These are phyloP conservation scores for Clarireedia paspali DNA, from an alignment of 2,329 filamentous ascomycete species.

Conservation along the genomic window DNA sequence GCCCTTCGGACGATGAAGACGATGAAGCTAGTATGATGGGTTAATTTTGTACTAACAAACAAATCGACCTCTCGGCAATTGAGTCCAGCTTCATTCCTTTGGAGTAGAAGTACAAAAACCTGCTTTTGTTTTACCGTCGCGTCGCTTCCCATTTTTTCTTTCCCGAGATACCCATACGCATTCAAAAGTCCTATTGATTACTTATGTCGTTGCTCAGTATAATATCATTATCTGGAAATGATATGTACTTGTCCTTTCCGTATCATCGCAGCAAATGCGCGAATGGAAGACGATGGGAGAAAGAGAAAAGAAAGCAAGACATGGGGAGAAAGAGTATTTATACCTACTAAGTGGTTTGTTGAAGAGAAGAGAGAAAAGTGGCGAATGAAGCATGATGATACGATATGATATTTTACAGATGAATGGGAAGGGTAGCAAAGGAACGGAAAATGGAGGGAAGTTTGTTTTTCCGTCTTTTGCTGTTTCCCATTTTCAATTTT, in stretches of 20 bases:
- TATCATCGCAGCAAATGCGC: no score
- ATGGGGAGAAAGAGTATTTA: not conserved
- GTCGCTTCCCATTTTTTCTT: no score
- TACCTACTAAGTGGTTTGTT: not conserved
- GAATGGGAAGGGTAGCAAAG: not conserved
- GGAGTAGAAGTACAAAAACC: no score
- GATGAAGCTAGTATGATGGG: slow-evolving; percentile 50
- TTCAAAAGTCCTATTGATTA: no score
- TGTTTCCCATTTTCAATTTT: no score
- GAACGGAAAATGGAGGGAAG: not conserved
- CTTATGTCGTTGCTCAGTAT: no score
- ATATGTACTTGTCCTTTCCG: no score
- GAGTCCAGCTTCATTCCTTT: not conserved
- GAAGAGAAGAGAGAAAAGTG: not conserved
- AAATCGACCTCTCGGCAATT: slow-evolving; percentile 1
- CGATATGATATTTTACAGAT: slow-evolving; percentile 1
- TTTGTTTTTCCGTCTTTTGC: no score
- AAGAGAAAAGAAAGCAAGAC: not conserved
- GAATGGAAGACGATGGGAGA: no score
- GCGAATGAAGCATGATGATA: slow-evolving; percentile 5
- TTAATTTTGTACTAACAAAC: slow-evolving; percentile 1
- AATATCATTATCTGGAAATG: no score
- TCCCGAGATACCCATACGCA: no score
- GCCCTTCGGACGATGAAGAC: slow-evolving; percentile 29
- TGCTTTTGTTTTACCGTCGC: no score